Evolutionary conservation across 129 eudicot species (phyloP).

Genomic region (Rutidosis leptorrhynchoides): DNA sequence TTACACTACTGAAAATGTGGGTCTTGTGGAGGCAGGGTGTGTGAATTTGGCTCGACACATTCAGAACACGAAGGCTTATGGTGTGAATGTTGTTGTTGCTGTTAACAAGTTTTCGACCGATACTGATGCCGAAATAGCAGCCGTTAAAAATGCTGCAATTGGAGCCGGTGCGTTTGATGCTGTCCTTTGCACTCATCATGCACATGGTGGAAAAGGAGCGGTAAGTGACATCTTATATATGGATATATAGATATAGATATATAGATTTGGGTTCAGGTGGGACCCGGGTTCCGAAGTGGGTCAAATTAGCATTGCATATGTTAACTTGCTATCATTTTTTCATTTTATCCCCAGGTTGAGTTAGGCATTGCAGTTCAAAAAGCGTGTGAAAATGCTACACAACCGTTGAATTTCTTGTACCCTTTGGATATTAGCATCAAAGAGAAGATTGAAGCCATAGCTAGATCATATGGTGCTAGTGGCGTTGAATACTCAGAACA

Average conservation of each 20-base stretch:
- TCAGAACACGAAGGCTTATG: constrained; percentile 78
- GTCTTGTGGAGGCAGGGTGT: constrained; percentile 94
- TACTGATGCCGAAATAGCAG: constrained; percentile 87
- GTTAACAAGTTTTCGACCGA: constrained; percentile 83
- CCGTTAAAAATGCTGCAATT: constrained; percentile 65
- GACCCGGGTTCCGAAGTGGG: neutral
- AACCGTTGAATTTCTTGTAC: constrained; percentile 84
- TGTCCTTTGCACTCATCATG: constrained; percentile 93
- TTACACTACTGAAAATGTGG: constrained; percentile 76
- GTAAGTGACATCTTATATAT: constrained; percentile 42
- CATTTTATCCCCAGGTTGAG: constrained; percentile 57
- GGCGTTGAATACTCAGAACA: constrained; percentile 95
- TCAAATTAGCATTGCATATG: neutral
- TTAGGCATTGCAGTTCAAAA: constrained; percentile 92
- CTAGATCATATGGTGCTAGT: constrained; percentile 94
- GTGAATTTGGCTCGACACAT: constrained; percentile 83
- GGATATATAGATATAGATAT: neutral
- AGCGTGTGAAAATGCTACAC: constrained; percentile 77
- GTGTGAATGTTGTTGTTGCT: constrained; percentile 96
- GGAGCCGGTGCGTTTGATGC: constrained; percentile 98
- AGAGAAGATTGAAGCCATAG: constrained; percentile 94
- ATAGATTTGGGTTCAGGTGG: neutral
- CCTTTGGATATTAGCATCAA: constrained; percentile 84
- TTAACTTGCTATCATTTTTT: neutral
- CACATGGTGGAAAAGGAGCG: constrained; percentile 99